Conservation (phyloP, 345 rosid species). For the Eucalyptus sp. region DNA sequence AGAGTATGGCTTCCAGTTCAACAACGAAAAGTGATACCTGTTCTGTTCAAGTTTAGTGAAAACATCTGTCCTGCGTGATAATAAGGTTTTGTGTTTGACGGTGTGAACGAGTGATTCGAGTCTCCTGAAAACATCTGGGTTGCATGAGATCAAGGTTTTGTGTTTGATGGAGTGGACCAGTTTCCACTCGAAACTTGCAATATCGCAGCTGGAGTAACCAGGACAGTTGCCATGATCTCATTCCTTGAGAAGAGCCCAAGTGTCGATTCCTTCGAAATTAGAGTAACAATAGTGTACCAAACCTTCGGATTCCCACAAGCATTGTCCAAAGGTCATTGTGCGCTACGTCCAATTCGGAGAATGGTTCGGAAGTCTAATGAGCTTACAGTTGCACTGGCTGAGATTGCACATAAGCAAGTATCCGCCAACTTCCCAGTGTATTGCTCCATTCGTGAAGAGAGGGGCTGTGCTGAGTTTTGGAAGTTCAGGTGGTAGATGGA, state of each 20-base stretch:
- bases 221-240: neutral
- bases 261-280: slow-evolving; percentile 12
- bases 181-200: neutral
- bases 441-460: slow-evolving; percentile 1
- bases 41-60: neutral
- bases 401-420: neutral
- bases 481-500: slow-evolving; percentile 4
- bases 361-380: slow-evolving; percentile 4
- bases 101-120: neutral
- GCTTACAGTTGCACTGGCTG: neutral
- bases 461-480: neutral
- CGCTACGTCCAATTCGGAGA: slow-evolving; percentile 1
- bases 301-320: slow-evolving; percentile 10
- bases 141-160: neutral
- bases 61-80: neutral
- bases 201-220: neutral
- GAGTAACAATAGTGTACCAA: slow-evolving; percentile 7
- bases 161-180: neutral
- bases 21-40: neutral
- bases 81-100: neutral
- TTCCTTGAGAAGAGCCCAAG: slow-evolving; percentile 10
- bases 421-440: slow-evolving; percentile 10
- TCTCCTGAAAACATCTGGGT: neutral
- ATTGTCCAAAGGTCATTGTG: slow-evolving; percentile 6
- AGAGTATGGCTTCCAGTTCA: slow-evolving; percentile 1